Base-by-base conservation (phyloP, 257 asterid genomes). In the Voacanga thouarsii region DNA sequence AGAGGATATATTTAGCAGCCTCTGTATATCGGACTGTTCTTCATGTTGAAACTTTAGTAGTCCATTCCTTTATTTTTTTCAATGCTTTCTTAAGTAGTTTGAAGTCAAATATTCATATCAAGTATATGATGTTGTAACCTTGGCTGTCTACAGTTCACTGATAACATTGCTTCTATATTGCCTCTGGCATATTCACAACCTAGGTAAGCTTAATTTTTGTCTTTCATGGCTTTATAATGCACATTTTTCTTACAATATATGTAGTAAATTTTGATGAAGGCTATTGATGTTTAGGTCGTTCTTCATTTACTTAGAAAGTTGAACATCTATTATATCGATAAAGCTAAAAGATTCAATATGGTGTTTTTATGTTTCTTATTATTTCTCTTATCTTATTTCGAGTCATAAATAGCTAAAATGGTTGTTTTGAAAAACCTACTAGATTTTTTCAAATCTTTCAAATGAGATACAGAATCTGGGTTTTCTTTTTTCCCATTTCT, bases 1-100 rank as follows among this genome's bases (percentile, higher is more conserved):
- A 90, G 87, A 98, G 99, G 77, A 89, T 96, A 78, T 96, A 96
- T 86, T 84, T 96, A 83, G 96, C 97, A 49, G 97, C 99, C 84
- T 93, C 99, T 55, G 87, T 96, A 61, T 96, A 93, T 82, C 90
- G 99, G 77, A 98, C 99, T 70, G 97, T 93, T 80, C 89, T 88
- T 79, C 97, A 96, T 98, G 99, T 96, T 84, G 75, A 83, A 72
- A 68, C 75, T 76, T 33, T 21, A 18, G 47, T 23, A 57, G 61
- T 26, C 65, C 24, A 59, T 77, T 68, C 44, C 19, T 28, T 71
- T 24, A 28, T 57, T 43, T 10, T 26, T 37, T 24, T 39, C 47
- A 50, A 23, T 12, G 75, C 33, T 26, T 26, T 28, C 11, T 66
- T 66, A 33, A 18, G 30, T 6, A 8, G 7, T 19, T 23, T 50